phyloP scores from a whole-genome alignment of 441 rosid species.

The Arabidopsis lyrata region DNA sequence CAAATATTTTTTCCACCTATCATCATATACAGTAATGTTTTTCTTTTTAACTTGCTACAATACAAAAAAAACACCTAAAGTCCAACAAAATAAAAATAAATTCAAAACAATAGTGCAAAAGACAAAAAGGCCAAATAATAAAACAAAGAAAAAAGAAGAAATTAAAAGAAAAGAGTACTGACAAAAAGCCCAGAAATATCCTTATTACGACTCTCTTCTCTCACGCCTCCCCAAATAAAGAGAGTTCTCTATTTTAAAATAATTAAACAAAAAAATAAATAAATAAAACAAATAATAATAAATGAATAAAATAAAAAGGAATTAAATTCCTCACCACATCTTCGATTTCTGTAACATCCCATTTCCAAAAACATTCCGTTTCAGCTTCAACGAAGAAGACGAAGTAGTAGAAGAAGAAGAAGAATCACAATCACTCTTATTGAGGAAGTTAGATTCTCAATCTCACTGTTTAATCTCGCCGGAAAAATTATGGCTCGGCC shows the following conservation, averaged over 20 bases:
- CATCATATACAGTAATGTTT: conserved; percentile 22
- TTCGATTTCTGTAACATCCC: conserved; percentile 31
- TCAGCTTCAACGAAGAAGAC: conserved; percentile 43
- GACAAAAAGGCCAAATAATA: conserved; percentile 46
- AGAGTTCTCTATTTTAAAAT: neutral
- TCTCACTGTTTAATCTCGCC: conserved; percentile 19
- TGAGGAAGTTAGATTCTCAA: neutral
- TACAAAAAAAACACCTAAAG: conserved; percentile 20
- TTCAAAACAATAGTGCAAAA: conserved; percentile 37
- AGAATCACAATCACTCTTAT: conserved; percentile 5
- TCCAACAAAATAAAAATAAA: conserved; percentile 21
- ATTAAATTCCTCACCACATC: conserved; percentile 39
- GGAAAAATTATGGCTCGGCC: conserved; percentile 50
- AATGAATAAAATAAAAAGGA: conserved; percentile 30
- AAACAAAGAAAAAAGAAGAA: conserved; percentile 32
- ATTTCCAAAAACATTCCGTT: conserved; percentile 38
- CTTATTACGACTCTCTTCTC: conserved; percentile 41
- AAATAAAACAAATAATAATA: neutral
- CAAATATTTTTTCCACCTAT: conserved; percentile 37
- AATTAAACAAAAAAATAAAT: neutral
- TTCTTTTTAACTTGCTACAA: too few relatives aligned
- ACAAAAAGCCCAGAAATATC: conserved; percentile 49
- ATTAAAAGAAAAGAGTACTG: conserved; percentile 40
- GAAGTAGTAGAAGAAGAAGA: conserved; percentile 16
- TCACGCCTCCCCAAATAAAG: conserved; percentile 48